Conservation (phyloP, 1,284 basidiomycete genomes). For the Stygiomarasmius scandens region DNA sequence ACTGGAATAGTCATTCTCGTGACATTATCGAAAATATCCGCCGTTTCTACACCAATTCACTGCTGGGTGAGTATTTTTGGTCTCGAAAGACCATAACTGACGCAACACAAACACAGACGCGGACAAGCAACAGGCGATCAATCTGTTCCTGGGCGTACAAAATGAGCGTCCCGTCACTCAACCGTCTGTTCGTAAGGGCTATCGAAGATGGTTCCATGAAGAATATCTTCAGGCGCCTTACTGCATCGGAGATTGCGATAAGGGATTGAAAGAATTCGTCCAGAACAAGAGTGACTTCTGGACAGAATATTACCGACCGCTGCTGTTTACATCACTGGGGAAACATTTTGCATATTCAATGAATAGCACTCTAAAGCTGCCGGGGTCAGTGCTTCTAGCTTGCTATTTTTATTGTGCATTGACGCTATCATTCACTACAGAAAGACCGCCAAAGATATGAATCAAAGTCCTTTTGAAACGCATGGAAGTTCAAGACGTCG, state of each 20-base stretch:
- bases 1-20: slow-evolving; percentile 97
- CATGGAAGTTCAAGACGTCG: slow-evolving; percentile 49
- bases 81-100: background rate
- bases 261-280: slow-evolving; percentile 60
- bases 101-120: slow-evolving; percentile 64
- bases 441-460: slow-evolving; percentile 67
- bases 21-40: slow-evolving; percentile 97
- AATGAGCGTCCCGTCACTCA: slow-evolving; percentile 53
- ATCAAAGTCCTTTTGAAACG: slow-evolving; percentile 74
- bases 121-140: slow-evolving; percentile 97
- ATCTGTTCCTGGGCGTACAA: slow-evolving; percentile 91
- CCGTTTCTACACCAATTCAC: slow-evolving; percentile 94
- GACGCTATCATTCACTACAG: slow-evolving; percentile 34
- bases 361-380: slow-evolving; percentile 83
- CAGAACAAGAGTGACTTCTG: slow-evolving; percentile 74
- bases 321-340: slow-evolving; percentile 78
- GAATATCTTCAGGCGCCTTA: slow-evolving; percentile 70
- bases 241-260: slow-evolving; percentile 55
- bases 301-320: slow-evolving; percentile 90
- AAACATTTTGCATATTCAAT: slow-evolving; percentile 88
- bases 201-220: slow-evolving; percentile 82
- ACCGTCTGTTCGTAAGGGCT: slow-evolving; percentile 59
- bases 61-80: slow-evolving; percentile 61
- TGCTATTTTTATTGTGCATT: slow-evolving; percentile 2
- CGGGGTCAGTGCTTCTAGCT: slow-evolving; percentile 55